Percentiles rank a stretch among this genome's conserved stretches.
These are phyloP conservation scores for Filosporella fistucella DNA, from an alignment of 495 filamentous ascomycete species.

Conservation along the genomic window DNA sequence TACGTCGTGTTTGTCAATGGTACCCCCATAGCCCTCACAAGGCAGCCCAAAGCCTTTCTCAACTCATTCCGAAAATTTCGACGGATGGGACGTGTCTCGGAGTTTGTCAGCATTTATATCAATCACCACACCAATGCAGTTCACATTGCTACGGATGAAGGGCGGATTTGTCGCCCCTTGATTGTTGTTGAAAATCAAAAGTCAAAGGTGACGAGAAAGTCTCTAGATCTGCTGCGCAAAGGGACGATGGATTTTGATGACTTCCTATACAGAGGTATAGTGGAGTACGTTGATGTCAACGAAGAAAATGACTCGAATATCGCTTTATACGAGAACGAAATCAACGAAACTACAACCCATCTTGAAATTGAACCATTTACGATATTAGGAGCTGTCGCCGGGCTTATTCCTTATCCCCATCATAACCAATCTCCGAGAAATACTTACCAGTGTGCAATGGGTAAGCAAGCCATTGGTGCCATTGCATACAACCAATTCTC, in stretches of 20 bases:
- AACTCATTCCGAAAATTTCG: constrained; percentile 77
- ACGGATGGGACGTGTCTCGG: constrained; percentile 82
- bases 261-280: constrained; percentile 80
- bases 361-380: constrained; percentile 98
- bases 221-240: constrained; percentile 72
- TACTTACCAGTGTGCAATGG: constrained; percentile 99
- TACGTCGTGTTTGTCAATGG: constrained; percentile 95
- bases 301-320: constrained; percentile 97
- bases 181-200: constrained; percentile 88
- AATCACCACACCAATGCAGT: constrained; percentile 88
- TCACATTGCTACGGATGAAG: constrained; percentile 95
- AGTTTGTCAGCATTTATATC: constrained; percentile 92
- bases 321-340: constrained; percentile 79
- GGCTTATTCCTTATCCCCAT: constrained; percentile 95
- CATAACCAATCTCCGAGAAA: constrained; percentile 99
- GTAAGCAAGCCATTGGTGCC: constrained; percentile 98
- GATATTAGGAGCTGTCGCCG: constrained; percentile 93
- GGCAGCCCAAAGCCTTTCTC: constrained; percentile 78
- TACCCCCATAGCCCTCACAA: constrained; percentile 80
- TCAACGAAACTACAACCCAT: constrained; percentile 78
- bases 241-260: constrained; percentile 87
- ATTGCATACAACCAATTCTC: constrained; percentile 97
- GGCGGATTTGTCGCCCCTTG: constrained; percentile 88
- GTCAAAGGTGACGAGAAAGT: constrained; percentile 68
- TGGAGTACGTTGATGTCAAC: constrained; percentile 97